phyloP scores from a whole-genome alignment of 768 basidiomycete genomes.

The Boletus rubropictus region DNA sequence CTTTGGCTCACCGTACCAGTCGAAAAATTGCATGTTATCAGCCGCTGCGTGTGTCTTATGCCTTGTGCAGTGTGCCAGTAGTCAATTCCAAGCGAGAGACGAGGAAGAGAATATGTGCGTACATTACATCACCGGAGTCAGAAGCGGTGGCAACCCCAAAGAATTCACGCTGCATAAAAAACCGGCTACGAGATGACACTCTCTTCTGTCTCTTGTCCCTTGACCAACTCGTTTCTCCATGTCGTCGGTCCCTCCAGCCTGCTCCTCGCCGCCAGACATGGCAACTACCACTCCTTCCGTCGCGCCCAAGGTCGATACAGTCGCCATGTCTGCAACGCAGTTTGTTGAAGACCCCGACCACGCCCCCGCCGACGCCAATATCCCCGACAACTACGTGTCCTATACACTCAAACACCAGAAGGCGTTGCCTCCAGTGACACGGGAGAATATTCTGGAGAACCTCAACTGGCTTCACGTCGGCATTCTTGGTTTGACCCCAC shows the following conservation, averaged over 20 bases:
- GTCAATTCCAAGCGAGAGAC: too few relatives aligned
- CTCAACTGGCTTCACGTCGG: constrained; percentile 73
- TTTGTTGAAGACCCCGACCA: constrained; percentile 27
- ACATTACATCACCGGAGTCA: neutral
- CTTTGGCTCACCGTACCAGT: neutral
- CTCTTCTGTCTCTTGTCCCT: constrained; percentile 13
- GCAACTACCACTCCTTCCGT: constrained; percentile 9
- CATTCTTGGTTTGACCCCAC: constrained; percentile 69
- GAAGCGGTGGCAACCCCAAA: constrained; percentile 31
- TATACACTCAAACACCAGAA: constrained; percentile 67
- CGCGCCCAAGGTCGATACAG: neutral
- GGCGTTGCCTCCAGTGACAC: constrained; percentile 60
- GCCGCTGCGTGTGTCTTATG: neutral
- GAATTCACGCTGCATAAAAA: constrained; percentile 30
- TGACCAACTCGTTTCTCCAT: constrained; percentile 23
- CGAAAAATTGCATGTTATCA: neutral
- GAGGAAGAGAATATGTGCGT: neutral
- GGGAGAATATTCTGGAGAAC: constrained; percentile 53
- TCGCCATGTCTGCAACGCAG: neutral
- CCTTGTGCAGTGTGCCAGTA: neutral
- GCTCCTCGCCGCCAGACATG: constrained; percentile 15
- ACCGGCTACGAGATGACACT: neutral
- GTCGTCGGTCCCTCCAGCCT: constrained; percentile 24
- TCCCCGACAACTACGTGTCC: constrained; percentile 80
- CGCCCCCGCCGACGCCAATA: constrained; percentile 47